Evolutionary conservation across 495 filamentous ascomycete species (phyloP).

Genomic region (Talaromyces borbonicus): DNA sequence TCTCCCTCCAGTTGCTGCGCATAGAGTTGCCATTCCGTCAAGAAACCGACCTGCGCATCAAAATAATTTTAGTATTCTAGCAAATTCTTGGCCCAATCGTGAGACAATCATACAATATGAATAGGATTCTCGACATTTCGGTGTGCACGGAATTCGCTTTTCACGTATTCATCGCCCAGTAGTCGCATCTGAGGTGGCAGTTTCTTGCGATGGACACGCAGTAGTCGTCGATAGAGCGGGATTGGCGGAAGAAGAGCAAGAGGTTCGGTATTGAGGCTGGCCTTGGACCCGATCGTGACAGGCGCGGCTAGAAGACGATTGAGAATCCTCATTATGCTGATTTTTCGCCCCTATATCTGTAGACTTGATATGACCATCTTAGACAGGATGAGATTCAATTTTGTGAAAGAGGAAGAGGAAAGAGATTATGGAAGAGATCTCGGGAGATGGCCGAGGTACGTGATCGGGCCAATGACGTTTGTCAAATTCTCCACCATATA

Average conservation of each 20-base stretch:
- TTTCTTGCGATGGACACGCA: constrained; percentile 75
- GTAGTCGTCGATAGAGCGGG: constrained; percentile 75
- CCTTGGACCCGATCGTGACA: constrained; percentile 36
- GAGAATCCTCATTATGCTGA: constrained; percentile 11
- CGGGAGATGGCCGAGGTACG: neutral
- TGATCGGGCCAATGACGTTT: constrained; percentile 4
- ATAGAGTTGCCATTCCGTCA: constrained; percentile 94
- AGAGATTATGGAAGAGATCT: neutral
- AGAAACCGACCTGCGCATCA: constrained; percentile 87
- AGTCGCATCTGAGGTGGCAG: constrained; percentile 65
- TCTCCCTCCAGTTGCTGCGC: constrained; percentile 85
- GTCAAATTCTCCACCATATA: no score
- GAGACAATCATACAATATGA: constrained; percentile 67
- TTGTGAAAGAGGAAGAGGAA: neutral
- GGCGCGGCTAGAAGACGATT: constrained; percentile 25
- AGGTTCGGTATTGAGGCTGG: constrained; percentile 45
- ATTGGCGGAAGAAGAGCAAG: constrained; percentile 84
- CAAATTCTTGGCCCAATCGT: no score
- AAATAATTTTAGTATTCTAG: no score
- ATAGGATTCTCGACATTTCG: constrained; percentile 76
- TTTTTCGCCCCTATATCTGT: neutral
- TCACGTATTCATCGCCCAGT: constrained; percentile 84
- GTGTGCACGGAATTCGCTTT: constrained; percentile 81
- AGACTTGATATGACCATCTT: constrained; percentile 4
- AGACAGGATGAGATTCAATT: constrained; percentile 2